Evolutionary conservation across 139 green algal genomes (phyloP).

Genomic region (Tetraselmis striata): DNA sequence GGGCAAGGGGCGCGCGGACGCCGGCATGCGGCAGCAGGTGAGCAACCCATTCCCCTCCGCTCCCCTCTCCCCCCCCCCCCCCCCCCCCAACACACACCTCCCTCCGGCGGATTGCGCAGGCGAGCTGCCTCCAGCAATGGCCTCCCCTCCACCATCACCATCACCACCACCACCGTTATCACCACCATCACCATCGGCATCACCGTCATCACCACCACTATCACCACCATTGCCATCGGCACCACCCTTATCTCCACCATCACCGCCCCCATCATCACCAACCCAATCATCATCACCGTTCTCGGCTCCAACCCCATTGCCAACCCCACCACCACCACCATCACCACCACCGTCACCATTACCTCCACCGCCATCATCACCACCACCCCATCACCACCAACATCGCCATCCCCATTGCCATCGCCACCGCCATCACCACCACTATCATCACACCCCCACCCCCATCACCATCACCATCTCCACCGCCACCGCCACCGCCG

Average conservation of each 20-base stretch:
- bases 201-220: conserved; percentile 1
- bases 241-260: not conserved
- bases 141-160: not conserved
- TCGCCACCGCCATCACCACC: no score
- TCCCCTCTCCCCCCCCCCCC: not conserved
- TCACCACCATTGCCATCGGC: not conserved
- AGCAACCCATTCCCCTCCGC: not conserved
- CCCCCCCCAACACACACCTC: no score
- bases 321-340: conserved; percentile 21
- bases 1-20: not conserved
- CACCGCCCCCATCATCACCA: conserved; percentile 2
- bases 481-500: no score
- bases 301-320: not conserved
- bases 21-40: not conserved
- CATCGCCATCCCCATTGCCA: no score
- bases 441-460: no score
- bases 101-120: no score
- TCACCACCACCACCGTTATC: conserved; percentile 7
- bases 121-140: conserved; percentile 11
- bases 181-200: conserved; percentile 4
- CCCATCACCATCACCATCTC: no score
- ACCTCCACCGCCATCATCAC: no score
- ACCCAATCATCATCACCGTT: conserved; percentile 5
- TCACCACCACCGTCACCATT: no score
- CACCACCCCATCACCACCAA: no score